Evolutionary conservation across 352 stramenopile species (phyloP).

Genomic region (Globisporangium uncinulatum): DNA sequence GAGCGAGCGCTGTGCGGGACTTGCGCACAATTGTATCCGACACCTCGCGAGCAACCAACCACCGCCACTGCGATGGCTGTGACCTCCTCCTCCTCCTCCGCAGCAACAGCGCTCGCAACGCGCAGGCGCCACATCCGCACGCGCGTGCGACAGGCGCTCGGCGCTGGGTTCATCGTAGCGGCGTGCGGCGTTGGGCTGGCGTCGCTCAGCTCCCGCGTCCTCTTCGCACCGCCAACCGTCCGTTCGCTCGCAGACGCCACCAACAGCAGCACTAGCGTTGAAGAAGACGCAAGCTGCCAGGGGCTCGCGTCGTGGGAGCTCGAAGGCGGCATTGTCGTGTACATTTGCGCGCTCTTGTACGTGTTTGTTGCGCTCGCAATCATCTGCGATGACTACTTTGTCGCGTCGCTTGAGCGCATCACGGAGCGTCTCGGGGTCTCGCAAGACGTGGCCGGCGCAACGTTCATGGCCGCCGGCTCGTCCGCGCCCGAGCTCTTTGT

Average conservation of each 20-base stretch:
- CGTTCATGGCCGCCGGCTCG: conserved; percentile 80
- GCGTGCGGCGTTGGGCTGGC: conserved; percentile 16
- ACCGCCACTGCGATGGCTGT: too few relatives aligned
- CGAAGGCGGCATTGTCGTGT: conserved; percentile 49
- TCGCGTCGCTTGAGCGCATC: conserved; percentile 72
- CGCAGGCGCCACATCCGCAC: conserved; percentile 8
- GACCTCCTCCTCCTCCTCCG: too few relatives aligned
- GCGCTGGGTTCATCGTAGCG: conserved; percentile 17
- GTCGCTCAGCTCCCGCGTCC: background rate
- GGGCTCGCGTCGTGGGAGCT: conserved; percentile 41
- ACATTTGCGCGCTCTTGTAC: conserved; percentile 61
- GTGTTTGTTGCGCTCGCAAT: conserved; percentile 84
- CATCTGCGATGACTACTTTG: conserved; percentile 88
- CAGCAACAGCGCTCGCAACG: background rate
- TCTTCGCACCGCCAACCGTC: background rate
- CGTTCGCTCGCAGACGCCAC: conserved; percentile 17
- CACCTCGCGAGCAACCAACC: too few relatives aligned
- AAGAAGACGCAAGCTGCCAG: conserved; percentile 25
- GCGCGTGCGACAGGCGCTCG: conserved; percentile 17
- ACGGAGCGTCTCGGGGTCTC: conserved; percentile 54
- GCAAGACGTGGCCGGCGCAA: conserved; percentile 74
- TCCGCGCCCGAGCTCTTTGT: conserved; percentile 83
- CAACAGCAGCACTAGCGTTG: conserved; percentile 1
- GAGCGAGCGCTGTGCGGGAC: too few relatives aligned
- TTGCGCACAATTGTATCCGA: too few relatives aligned